Conservation (phyloP, 768 basidiomycete genomes). For the Leccinellum luteum region DNA sequence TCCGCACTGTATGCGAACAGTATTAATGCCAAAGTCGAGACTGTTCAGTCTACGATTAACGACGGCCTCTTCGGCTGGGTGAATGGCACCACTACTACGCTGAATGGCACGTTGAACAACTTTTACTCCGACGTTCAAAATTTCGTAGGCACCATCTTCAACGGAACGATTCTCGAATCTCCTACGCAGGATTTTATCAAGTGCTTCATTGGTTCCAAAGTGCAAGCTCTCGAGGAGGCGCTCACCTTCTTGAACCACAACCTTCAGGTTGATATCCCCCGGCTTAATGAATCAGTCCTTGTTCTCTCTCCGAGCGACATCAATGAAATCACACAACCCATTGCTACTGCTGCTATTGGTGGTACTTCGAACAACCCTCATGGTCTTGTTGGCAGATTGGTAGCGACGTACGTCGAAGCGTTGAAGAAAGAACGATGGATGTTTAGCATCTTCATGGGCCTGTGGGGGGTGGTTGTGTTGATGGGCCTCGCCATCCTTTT, state of each 20-base stretch:
- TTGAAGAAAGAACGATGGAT: slow-evolving; percentile 81
- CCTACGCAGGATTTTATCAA: slow-evolving; percentile 85
- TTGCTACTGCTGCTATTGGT: slow-evolving; percentile 80
- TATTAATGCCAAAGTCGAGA: slow-evolving; percentile 69
- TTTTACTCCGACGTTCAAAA: slow-evolving; percentile 88
- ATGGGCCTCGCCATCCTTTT: slow-evolving; percentile 70
- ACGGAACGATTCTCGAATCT: slow-evolving; percentile 75
- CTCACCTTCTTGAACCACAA: slow-evolving; percentile 91
- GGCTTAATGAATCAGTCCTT: slow-evolving; percentile 70
- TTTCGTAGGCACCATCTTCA: slow-evolving; percentile 75
- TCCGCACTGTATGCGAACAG: slow-evolving; percentile 73
- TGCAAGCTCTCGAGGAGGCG: slow-evolving; percentile 80
- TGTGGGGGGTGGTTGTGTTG: slow-evolving; percentile 83
- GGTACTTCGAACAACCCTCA: slow-evolving; percentile 47
- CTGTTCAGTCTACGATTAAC: slow-evolving; percentile 75
- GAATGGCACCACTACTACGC: slow-evolving; percentile 79
- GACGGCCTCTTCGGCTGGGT: slow-evolving; percentile 94
- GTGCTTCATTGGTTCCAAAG: slow-evolving; percentile 91
- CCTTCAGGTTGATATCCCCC: slow-evolving; percentile 76
- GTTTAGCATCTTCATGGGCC: slow-evolving; percentile 76
- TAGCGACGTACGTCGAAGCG: slow-evolving; percentile 67
- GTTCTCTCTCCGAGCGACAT: slow-evolving; percentile 71
- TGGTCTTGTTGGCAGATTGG: slow-evolving; percentile 69
- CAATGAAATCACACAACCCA: slow-evolving; percentile 73
- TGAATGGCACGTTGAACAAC: slow-evolving; percentile 81